phyloP scores from a whole-genome alignment of 1,139 yeast genomes.

The Geotrichum siamense region DNA sequence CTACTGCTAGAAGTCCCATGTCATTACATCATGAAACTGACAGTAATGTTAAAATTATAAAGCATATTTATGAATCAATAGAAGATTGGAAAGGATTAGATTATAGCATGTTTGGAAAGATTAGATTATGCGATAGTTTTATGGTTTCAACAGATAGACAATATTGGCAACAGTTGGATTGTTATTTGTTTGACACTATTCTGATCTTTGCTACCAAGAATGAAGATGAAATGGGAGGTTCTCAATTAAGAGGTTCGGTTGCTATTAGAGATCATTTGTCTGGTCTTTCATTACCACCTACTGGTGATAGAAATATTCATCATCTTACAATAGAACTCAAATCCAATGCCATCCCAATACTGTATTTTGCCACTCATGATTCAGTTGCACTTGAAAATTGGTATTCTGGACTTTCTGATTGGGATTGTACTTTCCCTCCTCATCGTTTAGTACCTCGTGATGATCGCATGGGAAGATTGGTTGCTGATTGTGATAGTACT shows the following conservation, averaged over 20 bases:
- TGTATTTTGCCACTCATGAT: slow-evolving; percentile 19
- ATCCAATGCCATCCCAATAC: slow-evolving; percentile 14
- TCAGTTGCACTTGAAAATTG: slow-evolving; percentile 16
- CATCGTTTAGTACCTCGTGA: slow-evolving; percentile 13
- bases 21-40: slow-evolving; percentile 8
- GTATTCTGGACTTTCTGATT: slow-evolving; percentile 17
- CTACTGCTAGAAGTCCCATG: slow-evolving; percentile 7
- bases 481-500: slow-evolving; percentile 10
- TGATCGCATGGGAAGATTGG: slow-evolving; percentile 10
- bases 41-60: slow-evolving; percentile 5
- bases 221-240: slow-evolving; percentile 3
- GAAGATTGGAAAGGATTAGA: slow-evolving; percentile 21
- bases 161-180: slow-evolving; percentile 23
- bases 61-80: slow-evolving; percentile 15
- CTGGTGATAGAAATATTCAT: slow-evolving; percentile 12
- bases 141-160: slow-evolving; percentile 21
- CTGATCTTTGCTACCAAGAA: slow-evolving; percentile 20
- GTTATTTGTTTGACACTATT: slow-evolving; percentile 24
- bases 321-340: slow-evolving; percentile 17
- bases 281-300: slow-evolving; percentile 17
- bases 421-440: slow-evolving; percentile 13
- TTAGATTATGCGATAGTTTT: slow-evolving; percentile 22
- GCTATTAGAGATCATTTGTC: slow-evolving; percentile 20
- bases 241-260: slow-evolving; percentile 21
- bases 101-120: slow-evolving; percentile 20